These are phyloP conservation scores for Xylaria sp. DNA, from an alignment of 2,329 filamentous ascomycete species.

Conservation along the genomic window DNA sequence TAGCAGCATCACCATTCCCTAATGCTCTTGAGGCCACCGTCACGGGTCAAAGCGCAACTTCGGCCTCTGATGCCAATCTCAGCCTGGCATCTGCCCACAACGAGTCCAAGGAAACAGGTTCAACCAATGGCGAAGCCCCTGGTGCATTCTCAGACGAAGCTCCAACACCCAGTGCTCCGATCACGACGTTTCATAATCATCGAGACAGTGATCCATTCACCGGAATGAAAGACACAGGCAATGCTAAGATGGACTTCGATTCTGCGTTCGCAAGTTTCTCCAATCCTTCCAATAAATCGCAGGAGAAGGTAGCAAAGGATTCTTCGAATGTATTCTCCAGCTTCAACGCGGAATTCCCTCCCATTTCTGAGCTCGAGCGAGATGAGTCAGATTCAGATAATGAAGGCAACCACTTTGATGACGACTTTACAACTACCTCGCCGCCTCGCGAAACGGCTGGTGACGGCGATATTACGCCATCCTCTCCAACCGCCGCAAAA, in stretches of 20 bases:
- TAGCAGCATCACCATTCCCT: conserved; percentile 76
- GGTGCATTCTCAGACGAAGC: conserved; percentile 65
- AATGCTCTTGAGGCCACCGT: conserved; percentile 54
- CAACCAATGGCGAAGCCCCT: conserved; percentile 55
- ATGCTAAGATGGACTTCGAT: conserved; percentile 85
- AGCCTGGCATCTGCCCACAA: conserved; percentile 44
- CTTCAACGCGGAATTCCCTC: conserved; percentile 87
- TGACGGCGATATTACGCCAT: conserved; percentile 44
- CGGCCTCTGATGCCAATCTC: conserved; percentile 50
- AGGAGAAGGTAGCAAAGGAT: conserved; percentile 56
- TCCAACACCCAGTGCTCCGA: conserved; percentile 44
- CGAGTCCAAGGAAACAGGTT: conserved; percentile 44
- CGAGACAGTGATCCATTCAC: conserved; percentile 63
- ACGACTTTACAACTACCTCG: conserved; percentile 83
- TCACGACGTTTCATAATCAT: conserved; percentile 46
- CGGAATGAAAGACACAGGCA: conserved; percentile 62
- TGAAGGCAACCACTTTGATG: conserved; percentile 87
- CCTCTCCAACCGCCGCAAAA: conserved; percentile 47
- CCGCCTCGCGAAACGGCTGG: conserved; percentile 54
- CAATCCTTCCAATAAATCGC: conserved; percentile 61
- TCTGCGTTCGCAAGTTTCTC: conserved; percentile 83
- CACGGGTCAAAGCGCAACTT: conserved; percentile 52
- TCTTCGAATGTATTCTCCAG: conserved; percentile 59
- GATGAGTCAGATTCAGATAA: conserved; percentile 86
- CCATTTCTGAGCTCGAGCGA: conserved; percentile 85